Percentiles rank a stretch among this genome's conserved stretches.
These are phyloP conservation scores for Echinochloa phyllopogon DNA, from an alignment of 176 grass and related monocot species.

Conservation along the genomic window DNA sequence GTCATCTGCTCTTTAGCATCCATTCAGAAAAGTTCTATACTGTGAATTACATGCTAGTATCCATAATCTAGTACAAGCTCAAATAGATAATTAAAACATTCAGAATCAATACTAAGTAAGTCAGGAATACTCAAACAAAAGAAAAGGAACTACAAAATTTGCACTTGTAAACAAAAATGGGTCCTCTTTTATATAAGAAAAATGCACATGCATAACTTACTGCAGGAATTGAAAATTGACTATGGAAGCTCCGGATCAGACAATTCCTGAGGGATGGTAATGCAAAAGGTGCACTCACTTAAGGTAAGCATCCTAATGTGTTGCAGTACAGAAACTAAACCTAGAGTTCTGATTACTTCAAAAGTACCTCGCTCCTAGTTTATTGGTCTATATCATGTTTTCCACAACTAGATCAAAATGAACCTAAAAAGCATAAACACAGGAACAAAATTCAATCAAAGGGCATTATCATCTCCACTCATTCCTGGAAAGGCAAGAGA, in stretches of 20 bases:
- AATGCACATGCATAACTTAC: not conserved
- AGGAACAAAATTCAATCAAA: not conserved
- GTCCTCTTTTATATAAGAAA: not conserved
- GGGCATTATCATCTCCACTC: not conserved
- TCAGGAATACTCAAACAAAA: not conserved
- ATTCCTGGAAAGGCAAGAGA: too few species aligned
- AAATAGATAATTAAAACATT: constrained; percentile 1
- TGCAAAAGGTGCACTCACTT: not conserved
- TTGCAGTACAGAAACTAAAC: not conserved
- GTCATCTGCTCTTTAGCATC: not conserved
- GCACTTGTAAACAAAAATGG: not conserved
- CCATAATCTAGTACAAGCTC: not conserved
- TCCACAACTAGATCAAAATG: constrained; percentile 1
- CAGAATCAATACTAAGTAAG: not conserved
- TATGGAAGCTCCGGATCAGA: not conserved
- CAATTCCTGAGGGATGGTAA: not conserved
- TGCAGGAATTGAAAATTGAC: not conserved
- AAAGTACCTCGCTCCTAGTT: not conserved
- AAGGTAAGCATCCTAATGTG: not conserved
- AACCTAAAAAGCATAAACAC: not conserved
- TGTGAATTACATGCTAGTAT: not conserved
- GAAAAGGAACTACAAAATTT: constrained; percentile 2
- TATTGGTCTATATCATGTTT: not conserved
- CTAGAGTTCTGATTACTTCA: not conserved
- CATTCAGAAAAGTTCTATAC: not conserved